Percentiles rank a stretch among this genome's conserved stretches.
These are phyloP conservation scores for Aspergillus hortae DNA, from an alignment of 2,329 filamentous ascomycete species.

Conservation along the genomic window DNA sequence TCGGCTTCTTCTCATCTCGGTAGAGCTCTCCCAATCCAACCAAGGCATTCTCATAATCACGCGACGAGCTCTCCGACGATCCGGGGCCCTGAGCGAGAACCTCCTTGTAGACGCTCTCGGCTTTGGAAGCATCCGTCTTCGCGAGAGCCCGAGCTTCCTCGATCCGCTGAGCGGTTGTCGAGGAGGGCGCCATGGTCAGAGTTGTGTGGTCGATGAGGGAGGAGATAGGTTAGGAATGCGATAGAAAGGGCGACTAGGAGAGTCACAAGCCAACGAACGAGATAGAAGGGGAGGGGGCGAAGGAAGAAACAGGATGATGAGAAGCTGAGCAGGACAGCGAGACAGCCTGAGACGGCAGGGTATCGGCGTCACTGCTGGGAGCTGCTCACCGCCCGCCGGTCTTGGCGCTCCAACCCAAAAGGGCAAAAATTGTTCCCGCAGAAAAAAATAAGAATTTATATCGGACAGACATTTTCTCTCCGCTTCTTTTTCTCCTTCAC, in stretches of 20 bases:
- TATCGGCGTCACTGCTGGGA: constrained; percentile 18
- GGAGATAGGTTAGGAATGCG: background rate
- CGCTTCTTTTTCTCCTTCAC: constrained; percentile 11
- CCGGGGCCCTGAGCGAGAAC: constrained; percentile 82
- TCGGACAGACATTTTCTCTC: constrained; percentile 2
- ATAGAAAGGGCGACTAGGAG: background rate
- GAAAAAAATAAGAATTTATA: constrained; percentile 24
- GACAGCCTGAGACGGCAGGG: background rate
- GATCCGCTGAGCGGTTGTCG: constrained; percentile 63
- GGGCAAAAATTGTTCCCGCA: constrained; percentile 11
- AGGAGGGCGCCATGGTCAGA: constrained; percentile 45
- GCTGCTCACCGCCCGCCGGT: constrained; percentile 26
- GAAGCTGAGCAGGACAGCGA: background rate
- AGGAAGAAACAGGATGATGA: constrained; percentile 9
- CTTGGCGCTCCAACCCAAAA: constrained; percentile 29
- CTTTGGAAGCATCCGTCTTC: constrained; percentile 76
- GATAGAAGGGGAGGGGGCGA: constrained; percentile 6
- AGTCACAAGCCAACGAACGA: background rate
- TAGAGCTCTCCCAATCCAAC: constrained; percentile 90
- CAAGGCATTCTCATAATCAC: constrained; percentile 87
- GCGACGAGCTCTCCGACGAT: constrained; percentile 77
- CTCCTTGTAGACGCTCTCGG: constrained; percentile 83
- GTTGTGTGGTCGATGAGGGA: constrained; percentile 13
- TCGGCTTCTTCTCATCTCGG: constrained; percentile 71
- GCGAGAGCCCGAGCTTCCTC: constrained; percentile 82